phyloP scores from a whole-genome alignment of 805 yeast species.

The Pichia ethanolica region DNA sequence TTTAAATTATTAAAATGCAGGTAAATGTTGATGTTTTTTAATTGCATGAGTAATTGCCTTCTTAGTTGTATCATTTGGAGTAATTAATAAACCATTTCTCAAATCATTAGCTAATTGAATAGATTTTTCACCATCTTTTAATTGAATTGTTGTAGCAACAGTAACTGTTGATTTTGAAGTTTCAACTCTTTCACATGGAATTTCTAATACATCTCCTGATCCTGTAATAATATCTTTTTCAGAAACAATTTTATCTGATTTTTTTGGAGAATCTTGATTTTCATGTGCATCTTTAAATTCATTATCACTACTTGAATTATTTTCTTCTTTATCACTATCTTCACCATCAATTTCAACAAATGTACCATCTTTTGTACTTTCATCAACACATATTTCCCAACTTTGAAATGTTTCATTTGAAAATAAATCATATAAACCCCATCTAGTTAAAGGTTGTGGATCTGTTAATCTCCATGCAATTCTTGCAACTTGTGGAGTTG shows the following conservation, averaged over 20 bases:
- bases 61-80: constrained; percentile 20
- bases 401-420: constrained; percentile 59
- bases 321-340: neutral
- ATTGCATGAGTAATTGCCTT: constrained; percentile 16
- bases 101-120: constrained; percentile 13
- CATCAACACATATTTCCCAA: constrained; percentile 59
- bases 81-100: constrained; percentile 16
- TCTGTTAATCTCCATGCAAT: constrained; percentile 76
- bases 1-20: neutral
- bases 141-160: constrained; percentile 4
- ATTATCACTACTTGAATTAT: constrained; percentile 9
- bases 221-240: constrained; percentile 2
- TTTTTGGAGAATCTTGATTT: too few species aligned
- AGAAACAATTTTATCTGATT: neutral
- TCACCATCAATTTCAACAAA: constrained; percentile 4
- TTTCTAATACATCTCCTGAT: constrained; percentile 1
- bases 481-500: constrained; percentile 54
- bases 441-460: constrained; percentile 50
- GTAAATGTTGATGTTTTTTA: constrained; percentile 15
- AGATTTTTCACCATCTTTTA: constrained; percentile 5
- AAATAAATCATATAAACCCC: constrained; percentile 49
- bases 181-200: neutral
- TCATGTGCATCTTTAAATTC: neutral
- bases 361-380: constrained; percentile 22
- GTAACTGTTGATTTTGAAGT: neutral